Base-by-base conservation (phyloP, 306 rosid genomes). In the Corylus avellana region DNA sequence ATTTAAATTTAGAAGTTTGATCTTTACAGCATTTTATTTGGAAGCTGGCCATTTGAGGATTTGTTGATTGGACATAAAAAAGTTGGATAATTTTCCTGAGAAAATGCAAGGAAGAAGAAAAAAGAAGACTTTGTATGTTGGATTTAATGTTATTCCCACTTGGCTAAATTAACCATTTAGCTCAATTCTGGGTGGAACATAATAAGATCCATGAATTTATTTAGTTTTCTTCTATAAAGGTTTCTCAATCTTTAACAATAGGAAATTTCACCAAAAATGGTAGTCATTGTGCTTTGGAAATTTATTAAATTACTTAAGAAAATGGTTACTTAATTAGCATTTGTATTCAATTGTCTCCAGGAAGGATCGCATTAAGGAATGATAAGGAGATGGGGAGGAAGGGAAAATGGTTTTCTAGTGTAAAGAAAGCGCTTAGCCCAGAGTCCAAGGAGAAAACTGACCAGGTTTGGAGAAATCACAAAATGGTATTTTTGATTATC, bases 371-470 rank as follows among this genome's bases (percentile, higher is more conserved):
- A 82, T 78, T 72, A 79, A 87, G 94, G 90, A 88, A 93, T 88
- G 92, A 84, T 79, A 91, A 91, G 90, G 81, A 80, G 89, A 96
- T 96, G 99, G 98, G 94, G 75, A 87, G 87, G 88, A 96, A 96
- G 81, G 97, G 96, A 86, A 91, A 81, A 84, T 96, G 98, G 98
- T 93, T 96, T 89, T 93, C 99, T 78, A 70, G 75, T 47, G 97
- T 96, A 85, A 96, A 88, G 92, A 96, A 96, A 86, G 98, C 96
- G 80, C 91, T 96, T 86, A 96, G 98, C 77, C 98, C 99, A 47
- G 89, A 90, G 29, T 79, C 99, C 77, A 95, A 95, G 88, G 94
- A 87, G 86, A 88, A 74, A 86, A 89, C 82, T 72, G 80, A 75
- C 46, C 88, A 88, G 91, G 97, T 94, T 79, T 82, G 85, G 42